A percentile compares a stretch with the other conserved stretches of the same genome.
phyloP scores from a whole-genome alignment of 306 rosid genomes.

The Inga leiocalycina region DNA sequence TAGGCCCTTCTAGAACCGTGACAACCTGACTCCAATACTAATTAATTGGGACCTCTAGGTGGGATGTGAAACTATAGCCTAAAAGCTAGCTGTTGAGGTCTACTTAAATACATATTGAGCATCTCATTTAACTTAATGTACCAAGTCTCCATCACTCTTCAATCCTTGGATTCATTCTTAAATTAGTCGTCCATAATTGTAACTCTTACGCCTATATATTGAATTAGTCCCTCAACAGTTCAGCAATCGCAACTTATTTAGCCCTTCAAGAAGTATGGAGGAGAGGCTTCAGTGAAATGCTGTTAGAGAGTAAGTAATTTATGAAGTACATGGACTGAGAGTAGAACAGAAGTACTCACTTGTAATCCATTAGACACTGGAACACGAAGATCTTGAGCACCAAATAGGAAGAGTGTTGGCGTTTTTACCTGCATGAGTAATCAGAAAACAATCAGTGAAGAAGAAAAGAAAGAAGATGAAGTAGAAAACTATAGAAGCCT shows the following conservation, averaged over 20 bases:
- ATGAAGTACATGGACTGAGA: constrained; percentile 1
- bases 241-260: not conserved
- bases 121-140: no score
- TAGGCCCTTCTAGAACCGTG: no score
- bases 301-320: not conserved
- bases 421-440: constrained; percentile 76
- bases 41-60: no score
- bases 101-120: no score
- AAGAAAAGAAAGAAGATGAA: not conserved
- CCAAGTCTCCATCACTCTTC: not conserved
- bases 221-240: not conserved
- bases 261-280: not conserved
- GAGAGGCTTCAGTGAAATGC: not conserved
- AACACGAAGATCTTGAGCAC: constrained; percentile 93
- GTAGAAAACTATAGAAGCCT: not conserved
- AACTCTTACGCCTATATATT: not conserved
- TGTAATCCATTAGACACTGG: constrained; percentile 56
- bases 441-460: constrained; percentile 13
- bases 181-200: not conserved
- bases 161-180: not conserved
- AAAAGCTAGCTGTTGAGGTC: no score
- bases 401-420: constrained; percentile 83
- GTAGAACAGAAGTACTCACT: constrained; percentile 39
- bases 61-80: no score
- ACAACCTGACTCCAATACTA: no score